phyloP scores from a whole-genome alignment of 352 stramenopile genomes.

The Globisporangium solare region DNA sequence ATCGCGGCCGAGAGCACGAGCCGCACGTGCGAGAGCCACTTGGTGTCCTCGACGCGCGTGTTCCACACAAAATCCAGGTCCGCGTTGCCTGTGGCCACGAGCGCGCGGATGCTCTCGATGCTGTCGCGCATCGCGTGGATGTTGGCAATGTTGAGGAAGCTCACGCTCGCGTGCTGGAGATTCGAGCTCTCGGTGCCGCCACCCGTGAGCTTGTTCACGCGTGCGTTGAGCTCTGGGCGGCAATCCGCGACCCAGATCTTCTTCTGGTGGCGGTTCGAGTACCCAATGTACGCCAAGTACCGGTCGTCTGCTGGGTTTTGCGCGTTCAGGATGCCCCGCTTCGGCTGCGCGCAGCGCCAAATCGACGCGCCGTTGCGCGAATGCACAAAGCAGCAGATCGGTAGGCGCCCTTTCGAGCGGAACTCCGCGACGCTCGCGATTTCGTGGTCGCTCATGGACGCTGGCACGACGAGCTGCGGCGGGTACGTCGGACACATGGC shows the following conservation, averaged over 20 bases:
- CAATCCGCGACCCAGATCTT: conserved; percentile 88
- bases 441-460: conserved; percentile 54
- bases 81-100: conserved; percentile 35
- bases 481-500: conserved; percentile 82
- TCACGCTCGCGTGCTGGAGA: conserved; percentile 66
- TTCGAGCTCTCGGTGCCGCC: conserved; percentile 86
- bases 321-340: conserved; percentile 76
- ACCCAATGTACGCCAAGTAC: conserved; percentile 62
- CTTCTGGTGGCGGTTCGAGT: conserved; percentile 33
- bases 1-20: conserved; percentile 64
- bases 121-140: conserved; percentile 92
- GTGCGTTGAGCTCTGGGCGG: conserved; percentile 85
- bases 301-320: conserved; percentile 70
- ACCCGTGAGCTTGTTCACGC: conserved; percentile 87
- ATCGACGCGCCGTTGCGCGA: conserved; percentile 61
- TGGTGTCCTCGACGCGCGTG: conserved; percentile 68
- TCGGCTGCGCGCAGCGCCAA: conserved; percentile 83
- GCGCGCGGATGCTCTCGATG: conserved; percentile 56
- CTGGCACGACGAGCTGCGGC: conserved; percentile 63
- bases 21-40: conserved; percentile 75
- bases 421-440: conserved; percentile 69
- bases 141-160: conserved; percentile 90
- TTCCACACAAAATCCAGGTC: conserved; percentile 64
- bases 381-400: conserved; percentile 81
- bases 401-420: conserved; percentile 76